Conservation (phyloP, 1,284 basidiomycete genomes). For the Termitomyces sp. region DNA sequence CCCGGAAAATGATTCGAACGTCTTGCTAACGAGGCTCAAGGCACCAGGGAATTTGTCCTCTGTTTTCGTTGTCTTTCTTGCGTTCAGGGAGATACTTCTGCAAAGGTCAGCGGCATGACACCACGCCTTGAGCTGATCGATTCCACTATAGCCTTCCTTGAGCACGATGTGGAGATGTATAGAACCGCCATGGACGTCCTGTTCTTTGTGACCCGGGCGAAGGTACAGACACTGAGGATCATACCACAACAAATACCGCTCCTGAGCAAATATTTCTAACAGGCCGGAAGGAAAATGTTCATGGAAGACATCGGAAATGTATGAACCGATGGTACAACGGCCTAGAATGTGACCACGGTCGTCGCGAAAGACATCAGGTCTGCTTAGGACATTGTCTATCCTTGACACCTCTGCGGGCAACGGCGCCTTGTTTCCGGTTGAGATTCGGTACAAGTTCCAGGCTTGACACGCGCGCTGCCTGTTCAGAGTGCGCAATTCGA, state of each 20-base stretch:
- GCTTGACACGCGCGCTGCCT: slow-evolving; percentile 51
- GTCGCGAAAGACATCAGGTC: slow-evolving; percentile 34
- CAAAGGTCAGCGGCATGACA: slow-evolving; percentile 38
- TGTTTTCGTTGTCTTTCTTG: neutral
- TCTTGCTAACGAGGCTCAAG: slow-evolving; percentile 19
- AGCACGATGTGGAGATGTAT: slow-evolving; percentile 39
- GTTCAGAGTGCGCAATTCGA: slow-evolving; percentile 54
- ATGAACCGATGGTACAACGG: slow-evolving; percentile 42
- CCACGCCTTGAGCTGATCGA: slow-evolving; percentile 57
- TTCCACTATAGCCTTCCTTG: slow-evolving; percentile 41
- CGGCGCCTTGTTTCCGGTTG: slow-evolving; percentile 15
- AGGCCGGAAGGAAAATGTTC: slow-evolving; percentile 23
- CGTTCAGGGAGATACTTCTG: slow-evolving; percentile 12
- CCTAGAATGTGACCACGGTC: slow-evolving; percentile 30
- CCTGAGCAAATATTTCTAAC: slow-evolving; percentile 33
- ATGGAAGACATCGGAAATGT: slow-evolving; percentile 27
- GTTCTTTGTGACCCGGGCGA: slow-evolving; percentile 6
- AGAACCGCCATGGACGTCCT: slow-evolving; percentile 8
- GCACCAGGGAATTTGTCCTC: neutral
- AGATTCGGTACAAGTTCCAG: slow-evolving; percentile 40
- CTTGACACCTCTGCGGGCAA: slow-evolving; percentile 31
- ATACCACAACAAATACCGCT: slow-evolving; percentile 50
- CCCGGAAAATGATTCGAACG: slow-evolving; percentile 22
- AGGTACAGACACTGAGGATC: slow-evolving; percentile 24
- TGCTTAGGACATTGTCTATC: slow-evolving; percentile 34